A percentile compares a stretch with the other conserved stretches of the same genome.
phyloP scores from a whole-genome alignment of 2,329 filamentous ascomycete genomes.

The Teratosphaeria epicoccoides region DNA sequence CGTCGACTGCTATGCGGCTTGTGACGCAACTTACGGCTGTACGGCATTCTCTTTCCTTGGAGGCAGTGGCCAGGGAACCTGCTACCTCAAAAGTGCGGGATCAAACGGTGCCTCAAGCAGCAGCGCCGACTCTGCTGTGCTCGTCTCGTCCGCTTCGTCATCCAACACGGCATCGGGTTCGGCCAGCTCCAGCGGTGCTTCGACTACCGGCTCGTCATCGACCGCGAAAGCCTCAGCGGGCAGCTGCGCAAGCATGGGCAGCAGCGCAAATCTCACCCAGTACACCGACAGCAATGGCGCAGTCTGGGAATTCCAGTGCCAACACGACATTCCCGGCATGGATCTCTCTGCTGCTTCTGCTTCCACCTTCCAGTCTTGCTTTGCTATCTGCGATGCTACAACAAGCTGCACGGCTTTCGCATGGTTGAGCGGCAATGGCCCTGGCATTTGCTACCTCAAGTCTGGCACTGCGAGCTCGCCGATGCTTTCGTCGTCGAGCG shows the following conservation, averaged over 20 bases:
- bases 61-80: conserved; percentile 4
- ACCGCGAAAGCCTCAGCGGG: no score
- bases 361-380: conserved; percentile 5
- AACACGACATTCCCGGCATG: neutral
- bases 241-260: neutral
- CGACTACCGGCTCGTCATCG: neutral
- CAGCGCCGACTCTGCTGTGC: neutral
- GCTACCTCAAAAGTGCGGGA: conserved; percentile 9
- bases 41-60: conserved; percentile 7
- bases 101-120: neutral
- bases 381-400: conserved; percentile 14
- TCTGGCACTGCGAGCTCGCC: neutral
- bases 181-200: neutral
- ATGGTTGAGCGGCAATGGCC: conserved; percentile 9
- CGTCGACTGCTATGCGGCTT: conserved; percentile 5
- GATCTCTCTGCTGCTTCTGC: neutral
- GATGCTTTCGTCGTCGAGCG: neutral
- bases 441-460: conserved; percentile 12
- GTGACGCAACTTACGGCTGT: conserved; percentile 7
- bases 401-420: conserved; percentile 12
- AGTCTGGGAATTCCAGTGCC: conserved; percentile 2
- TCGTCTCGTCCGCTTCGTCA: neutral
- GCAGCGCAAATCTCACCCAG: neutral
- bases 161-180: neutral
- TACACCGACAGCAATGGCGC: conserved; percentile 4